phyloP scores from a whole-genome alignment of 2,329 filamentous ascomycete species.

The Colletotrichum phormii region DNA sequence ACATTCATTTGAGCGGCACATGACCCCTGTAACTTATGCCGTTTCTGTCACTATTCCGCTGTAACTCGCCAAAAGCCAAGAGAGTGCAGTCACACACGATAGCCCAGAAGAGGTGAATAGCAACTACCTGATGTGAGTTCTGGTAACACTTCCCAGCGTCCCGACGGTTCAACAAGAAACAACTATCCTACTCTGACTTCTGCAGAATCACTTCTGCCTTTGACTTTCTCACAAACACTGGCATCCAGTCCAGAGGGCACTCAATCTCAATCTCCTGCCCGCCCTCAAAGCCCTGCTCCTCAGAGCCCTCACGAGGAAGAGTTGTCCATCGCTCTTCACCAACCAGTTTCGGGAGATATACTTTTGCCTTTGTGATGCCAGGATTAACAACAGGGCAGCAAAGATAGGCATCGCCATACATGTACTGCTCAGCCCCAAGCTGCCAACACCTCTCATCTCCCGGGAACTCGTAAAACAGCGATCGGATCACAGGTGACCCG shows the following conservation, averaged over 20 bases:
- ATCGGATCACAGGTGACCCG: conserved; percentile 71
- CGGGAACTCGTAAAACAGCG: conserved; percentile 74
- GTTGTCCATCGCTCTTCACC: conserved; percentile 23
- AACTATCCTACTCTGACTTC: too few relatives aligned
- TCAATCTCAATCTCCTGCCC: conserved; percentile 33
- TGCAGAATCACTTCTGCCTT: too few relatives aligned
- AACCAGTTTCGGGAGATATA: conserved; percentile 61
- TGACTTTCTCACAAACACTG: conserved; percentile 30
- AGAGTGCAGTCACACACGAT: too few relatives aligned
- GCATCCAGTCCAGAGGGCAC: conserved; percentile 37
- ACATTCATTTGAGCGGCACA: too few relatives aligned
- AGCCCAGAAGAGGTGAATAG: too few relatives aligned
- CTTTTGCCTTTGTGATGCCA: conserved; percentile 54
- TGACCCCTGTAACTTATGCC: too few relatives aligned
- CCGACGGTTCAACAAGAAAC: too few relatives aligned
- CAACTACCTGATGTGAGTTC: too few relatives aligned
- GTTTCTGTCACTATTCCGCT: too few relatives aligned
- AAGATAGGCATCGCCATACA: conserved; percentile 73
- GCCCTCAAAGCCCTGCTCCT: conserved; percentile 8
- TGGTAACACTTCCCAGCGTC: too few relatives aligned
- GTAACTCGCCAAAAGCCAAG: too few relatives aligned
- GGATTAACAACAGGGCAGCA: conserved; percentile 66
- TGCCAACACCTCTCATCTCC: conserved; percentile 65
- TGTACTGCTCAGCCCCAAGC: conserved; percentile 67
- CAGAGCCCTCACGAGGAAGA: conserved; percentile 12